phyloP scores from a whole-genome alignment of 2,329 filamentous ascomycete species.

The Neopestalotiopsis rosae region DNA sequence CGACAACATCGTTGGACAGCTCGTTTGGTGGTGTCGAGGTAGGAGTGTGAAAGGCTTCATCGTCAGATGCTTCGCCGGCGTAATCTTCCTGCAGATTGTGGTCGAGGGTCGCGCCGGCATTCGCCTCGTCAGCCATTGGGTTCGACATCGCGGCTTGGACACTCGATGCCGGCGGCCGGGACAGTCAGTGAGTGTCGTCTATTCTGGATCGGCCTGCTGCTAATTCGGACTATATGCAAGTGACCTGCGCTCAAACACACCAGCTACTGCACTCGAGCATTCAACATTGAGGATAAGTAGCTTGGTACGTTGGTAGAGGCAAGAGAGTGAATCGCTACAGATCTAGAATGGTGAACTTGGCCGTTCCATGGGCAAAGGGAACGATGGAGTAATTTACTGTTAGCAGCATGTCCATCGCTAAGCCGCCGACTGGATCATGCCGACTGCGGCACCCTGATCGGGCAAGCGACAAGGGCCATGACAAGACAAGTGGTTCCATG shows the following conservation, averaged over 20 bases:
- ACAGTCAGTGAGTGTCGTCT: background rate
- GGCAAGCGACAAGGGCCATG: constrained; percentile 13
- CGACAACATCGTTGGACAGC: constrained; percentile 32
- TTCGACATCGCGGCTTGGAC: background rate
- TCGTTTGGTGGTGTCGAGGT: constrained; percentile 31
- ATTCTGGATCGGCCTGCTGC: background rate
- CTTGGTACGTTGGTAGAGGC: background rate
- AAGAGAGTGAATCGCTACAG: background rate
- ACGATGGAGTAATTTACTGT: background rate
- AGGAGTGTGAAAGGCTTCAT: background rate
- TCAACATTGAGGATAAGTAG: background rate
- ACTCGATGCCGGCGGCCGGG: background rate
- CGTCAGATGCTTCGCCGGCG: constrained; percentile 7
- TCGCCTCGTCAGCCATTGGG: background rate
- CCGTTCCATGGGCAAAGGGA: background rate
- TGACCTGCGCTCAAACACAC: background rate
- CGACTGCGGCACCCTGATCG: constrained; percentile 9
- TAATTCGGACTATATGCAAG: background rate
- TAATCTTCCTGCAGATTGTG: constrained; percentile 2
- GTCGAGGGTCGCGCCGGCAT: background rate
- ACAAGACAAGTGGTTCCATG: constrained; percentile 11
- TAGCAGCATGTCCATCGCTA: background rate
- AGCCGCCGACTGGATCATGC: constrained; percentile 1
- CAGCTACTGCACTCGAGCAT: background rate
- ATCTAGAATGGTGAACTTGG: constrained; percentile 1